Percentiles rank a stretch among this genome's conserved stretches.
phyloP scores from a whole-genome alignment of 129 eudicot genomes.

The Solidago caesia region DNA sequence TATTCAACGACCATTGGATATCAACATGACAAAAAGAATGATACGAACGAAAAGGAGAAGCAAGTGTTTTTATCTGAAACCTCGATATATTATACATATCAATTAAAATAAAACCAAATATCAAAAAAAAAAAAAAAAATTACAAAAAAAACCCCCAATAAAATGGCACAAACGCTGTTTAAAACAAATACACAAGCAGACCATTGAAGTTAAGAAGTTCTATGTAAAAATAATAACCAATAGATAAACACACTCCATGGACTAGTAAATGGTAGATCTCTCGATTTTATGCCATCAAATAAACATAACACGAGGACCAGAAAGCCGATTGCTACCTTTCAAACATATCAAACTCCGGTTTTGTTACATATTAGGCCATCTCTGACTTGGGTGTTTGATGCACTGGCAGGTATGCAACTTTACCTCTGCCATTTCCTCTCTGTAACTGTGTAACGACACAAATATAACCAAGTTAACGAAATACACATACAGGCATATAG shows the following conservation, averaged over 20 bases:
- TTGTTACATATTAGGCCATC: constrained; percentile 21
- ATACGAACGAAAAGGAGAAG: neutral
- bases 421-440: constrained; percentile 67
- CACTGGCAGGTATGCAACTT: constrained; percentile 7
- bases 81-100: constrained; percentile 9
- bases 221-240: constrained; percentile 25
- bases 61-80: neutral
- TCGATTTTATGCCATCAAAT: constrained; percentile 1
- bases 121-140: constrained; percentile 5
- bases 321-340: constrained; percentile 15
- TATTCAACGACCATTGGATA: too few species aligned
- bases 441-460: constrained; percentile 47
- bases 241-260: constrained; percentile 25
- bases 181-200: constrained; percentile 35
- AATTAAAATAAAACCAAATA: constrained; percentile 12
- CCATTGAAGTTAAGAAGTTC: constrained; percentile 19
- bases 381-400: constrained; percentile 6
- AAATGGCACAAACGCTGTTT: constrained; percentile 25
- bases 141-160: neutral
- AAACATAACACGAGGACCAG: neutral
- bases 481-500: too few species aligned
- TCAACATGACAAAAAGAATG: neutral
- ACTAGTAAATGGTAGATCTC: constrained; percentile 12
- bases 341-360: constrained; percentile 26
- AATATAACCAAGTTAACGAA: constrained; percentile 8